Evolutionary conservation across 208 protist species (phyloP).

Genomic region (Herpetomonas tarakana): DNA sequence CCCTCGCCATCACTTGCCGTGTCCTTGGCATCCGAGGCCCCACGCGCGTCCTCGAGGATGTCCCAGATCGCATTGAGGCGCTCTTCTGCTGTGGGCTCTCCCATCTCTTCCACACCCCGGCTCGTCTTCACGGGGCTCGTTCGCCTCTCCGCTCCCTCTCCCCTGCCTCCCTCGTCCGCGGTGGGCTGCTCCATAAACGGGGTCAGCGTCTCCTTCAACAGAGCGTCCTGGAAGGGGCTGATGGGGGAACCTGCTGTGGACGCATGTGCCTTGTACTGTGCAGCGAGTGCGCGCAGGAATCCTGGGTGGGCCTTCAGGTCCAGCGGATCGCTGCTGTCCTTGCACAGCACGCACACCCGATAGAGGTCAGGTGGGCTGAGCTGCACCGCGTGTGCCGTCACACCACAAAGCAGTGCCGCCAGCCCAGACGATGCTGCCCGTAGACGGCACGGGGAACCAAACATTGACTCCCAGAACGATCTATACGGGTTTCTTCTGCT

Average conservation of each 20-base stretch:
- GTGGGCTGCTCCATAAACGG: too few relatives aligned
- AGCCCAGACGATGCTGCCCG: background rate
- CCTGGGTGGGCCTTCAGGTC: background rate
- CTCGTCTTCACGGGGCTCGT: too few relatives aligned
- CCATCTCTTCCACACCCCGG: too few relatives aligned
- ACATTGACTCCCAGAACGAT: too few relatives aligned
- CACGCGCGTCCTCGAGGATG: slow-evolving; percentile 18
- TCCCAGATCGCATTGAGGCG: slow-evolving; percentile 29
- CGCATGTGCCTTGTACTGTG: background rate
- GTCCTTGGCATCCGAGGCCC: background rate
- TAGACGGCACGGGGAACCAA: background rate
- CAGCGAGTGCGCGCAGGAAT: background rate
- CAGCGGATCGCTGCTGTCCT: background rate
- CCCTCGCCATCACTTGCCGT: background rate
- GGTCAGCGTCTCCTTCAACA: background rate
- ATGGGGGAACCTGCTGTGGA: background rate
- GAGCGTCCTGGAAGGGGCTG: background rate
- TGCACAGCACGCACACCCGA: background rate
- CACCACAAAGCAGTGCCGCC: background rate
- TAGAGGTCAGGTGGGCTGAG: background rate
- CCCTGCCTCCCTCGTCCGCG: too few relatives aligned
- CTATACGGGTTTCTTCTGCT: background rate
- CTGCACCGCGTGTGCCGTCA: background rate
- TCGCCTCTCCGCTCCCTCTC: too few relatives aligned
- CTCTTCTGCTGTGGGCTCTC: slow-evolving; percentile 10